Evolutionary conservation across 2,329 filamentous ascomycete species (phyloP).

Genomic region (Karstenula rhodostoma): DNA sequence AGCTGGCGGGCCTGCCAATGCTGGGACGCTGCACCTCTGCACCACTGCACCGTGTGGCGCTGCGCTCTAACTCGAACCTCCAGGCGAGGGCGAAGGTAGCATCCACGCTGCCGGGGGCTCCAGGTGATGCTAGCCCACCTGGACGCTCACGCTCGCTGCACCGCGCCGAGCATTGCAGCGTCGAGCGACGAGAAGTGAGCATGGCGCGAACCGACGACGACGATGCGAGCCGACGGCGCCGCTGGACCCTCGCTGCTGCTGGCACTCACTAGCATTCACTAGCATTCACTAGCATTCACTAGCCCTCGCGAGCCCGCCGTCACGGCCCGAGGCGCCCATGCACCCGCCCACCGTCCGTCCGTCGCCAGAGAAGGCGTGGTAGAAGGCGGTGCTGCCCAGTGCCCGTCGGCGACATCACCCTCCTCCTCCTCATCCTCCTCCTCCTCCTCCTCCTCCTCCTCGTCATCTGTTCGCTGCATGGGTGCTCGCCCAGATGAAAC

Average conservation of each 20-base stretch:
- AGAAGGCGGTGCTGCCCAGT: too few relatives aligned
- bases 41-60: too few relatives aligned
- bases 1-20: slow-evolving; percentile 38
- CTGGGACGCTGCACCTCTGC: slow-evolving; percentile 41
- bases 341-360: slow-evolving; percentile 20
- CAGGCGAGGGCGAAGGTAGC: slow-evolving; percentile 27
- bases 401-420: too few relatives aligned
- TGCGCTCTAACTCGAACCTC: slow-evolving; percentile 24
- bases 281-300: too few relatives aligned
- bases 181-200: slow-evolving; percentile 47
- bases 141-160: background rate
- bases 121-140: slow-evolving; percentile 3
- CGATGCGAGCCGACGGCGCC: too few relatives aligned
- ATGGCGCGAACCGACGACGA: too few relatives aligned
- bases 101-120: slow-evolving; percentile 14
- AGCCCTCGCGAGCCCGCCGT: too few relatives aligned
- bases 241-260: too few relatives aligned
- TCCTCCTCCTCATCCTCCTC: background rate
- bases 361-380: too few relatives aligned
- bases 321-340: slow-evolving; percentile 45
- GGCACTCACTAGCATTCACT: too few relatives aligned
- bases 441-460: slow-evolving; percentile 20
- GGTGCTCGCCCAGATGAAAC: slow-evolving; percentile 50
- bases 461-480: slow-evolving; percentile 49
- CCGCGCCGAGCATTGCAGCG: background rate